A percentile compares a stretch with the other conserved stretches of the same genome.
phyloP scores from a whole-genome alignment of 768 basidiomycete species.

The Nevesoporus exiguus region DNA sequence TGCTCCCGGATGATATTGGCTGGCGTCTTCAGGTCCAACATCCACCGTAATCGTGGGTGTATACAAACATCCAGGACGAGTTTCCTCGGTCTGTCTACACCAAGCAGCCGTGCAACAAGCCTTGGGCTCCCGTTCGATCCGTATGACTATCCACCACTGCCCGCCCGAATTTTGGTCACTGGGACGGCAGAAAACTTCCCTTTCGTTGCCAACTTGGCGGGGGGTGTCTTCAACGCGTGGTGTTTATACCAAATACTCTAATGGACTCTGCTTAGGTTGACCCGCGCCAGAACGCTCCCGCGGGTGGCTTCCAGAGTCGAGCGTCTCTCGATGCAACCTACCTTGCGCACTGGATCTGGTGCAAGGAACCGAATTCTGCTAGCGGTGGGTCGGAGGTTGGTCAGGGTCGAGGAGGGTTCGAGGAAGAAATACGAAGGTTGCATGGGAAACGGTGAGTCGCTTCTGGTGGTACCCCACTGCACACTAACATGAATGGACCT shows the following conservation, averaged over 20 bases:
- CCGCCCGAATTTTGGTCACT: conserved; percentile 61
- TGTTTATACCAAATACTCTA: conserved; percentile 71
- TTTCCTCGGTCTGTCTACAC: conserved; percentile 15
- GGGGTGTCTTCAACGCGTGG: conserved; percentile 80
- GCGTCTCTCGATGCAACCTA: conserved; percentile 74
- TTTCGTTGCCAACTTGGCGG: conserved; percentile 71
- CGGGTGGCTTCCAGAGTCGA: conserved; percentile 62
- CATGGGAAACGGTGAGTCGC: conserved; percentile 73
- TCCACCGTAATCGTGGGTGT: conserved; percentile 30
- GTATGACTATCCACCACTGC: conserved; percentile 66
- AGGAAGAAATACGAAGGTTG: conserved; percentile 74
- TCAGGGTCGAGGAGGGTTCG: conserved; percentile 56
- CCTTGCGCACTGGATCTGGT: conserved; percentile 84
- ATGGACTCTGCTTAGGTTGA: conserved; percentile 72
- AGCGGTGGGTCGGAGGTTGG: conserved; percentile 29
- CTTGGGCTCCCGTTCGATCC: conserved; percentile 75
- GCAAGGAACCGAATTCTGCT: conserved; percentile 47
- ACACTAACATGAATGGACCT: conserved; percentile 56
- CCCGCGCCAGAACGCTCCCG: conserved; percentile 71
- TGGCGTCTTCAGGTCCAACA: conserved; percentile 56
- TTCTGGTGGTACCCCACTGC: conserved; percentile 51
- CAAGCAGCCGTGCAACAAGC: conserved; percentile 32
- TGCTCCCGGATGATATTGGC: conserved; percentile 73
- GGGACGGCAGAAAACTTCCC: conserved; percentile 87
- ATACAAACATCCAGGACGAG: conserved; percentile 30